phyloP scores from a whole-genome alignment of 164 flowering plant genomes.

The Aristolochia contorta region DNA sequence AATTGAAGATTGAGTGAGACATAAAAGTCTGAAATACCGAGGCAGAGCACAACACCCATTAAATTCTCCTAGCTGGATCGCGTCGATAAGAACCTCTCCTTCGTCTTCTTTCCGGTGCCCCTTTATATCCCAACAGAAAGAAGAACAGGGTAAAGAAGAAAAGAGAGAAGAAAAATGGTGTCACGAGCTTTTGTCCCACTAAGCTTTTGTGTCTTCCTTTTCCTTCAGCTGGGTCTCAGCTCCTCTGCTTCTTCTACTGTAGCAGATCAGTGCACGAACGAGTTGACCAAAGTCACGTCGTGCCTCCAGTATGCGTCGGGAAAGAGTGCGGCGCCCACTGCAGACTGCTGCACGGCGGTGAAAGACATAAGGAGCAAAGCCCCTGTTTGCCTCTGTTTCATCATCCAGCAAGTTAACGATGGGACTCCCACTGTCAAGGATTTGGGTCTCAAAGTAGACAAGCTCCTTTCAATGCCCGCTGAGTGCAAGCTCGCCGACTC shows the following conservation, averaged over 20 bases:
- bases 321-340: constrained; percentile 31
- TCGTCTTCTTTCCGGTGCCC: no score
- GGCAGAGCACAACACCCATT: no score
- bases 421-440: constrained; percentile 37
- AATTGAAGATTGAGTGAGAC: no score
- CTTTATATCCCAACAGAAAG: no score
- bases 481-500: constrained; percentile 47
- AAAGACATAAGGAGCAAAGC: constrained; percentile 22
- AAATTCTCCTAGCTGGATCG: no score
- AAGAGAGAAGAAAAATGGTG: no score
- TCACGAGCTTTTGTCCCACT: background rate
- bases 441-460: constrained; percentile 42
- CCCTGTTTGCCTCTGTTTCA: constrained; percentile 51
- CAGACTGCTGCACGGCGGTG: constrained; percentile 43
- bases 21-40: no score
- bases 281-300: constrained; percentile 26
- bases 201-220: background rate
- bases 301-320: constrained; percentile 52
- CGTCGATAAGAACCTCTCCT: no score
- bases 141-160: no score
- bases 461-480: constrained; percentile 51
- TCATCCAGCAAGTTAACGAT: constrained; percentile 41
- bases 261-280: constrained; percentile 22
- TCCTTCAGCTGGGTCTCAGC: background rate
- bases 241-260: background rate